Evolutionary conservation across 495 filamentous ascomycete genomes (phyloP), one percentile per base, ranked within the genome.

Genomic region (Cercophora newfieldiana): DNA sequence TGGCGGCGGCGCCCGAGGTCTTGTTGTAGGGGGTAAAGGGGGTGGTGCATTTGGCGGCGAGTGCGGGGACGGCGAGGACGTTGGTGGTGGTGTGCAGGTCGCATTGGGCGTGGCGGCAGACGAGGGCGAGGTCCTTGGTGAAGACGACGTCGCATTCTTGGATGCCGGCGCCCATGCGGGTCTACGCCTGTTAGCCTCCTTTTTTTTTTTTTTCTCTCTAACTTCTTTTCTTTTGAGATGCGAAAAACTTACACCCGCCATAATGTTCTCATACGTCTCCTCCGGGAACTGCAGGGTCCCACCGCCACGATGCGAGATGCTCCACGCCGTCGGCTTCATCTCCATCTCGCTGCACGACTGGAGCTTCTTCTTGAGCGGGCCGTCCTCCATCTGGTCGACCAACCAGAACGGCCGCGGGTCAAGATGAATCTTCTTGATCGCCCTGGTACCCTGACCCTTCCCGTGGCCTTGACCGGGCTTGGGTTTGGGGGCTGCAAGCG

Each of bases 1-100:
- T 78, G 0, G 86, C 86, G 0, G 72, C 49, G 6, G 63, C n/a
- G n/a, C n/a, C n/a, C n/a, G n/a, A 68, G 25, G 75, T 75, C 48
- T 75, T 66, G 0, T 50, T 21, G 19, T 84, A 84, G 8, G 86
- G 84, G 26, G 71, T 74, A 73, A 89, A 89, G 1, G 85, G 85
- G 7, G 71, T 73, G n/a, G 83, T 86, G 77, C 87, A 89, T 68
- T 89, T 89, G 30, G 79, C 77, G 14, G 81, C 83, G 19, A 89
- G 80, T 6, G 82, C 78, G n/a, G 86, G 83, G 29, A 75, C 70
- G 28, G 76, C 72, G 49, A 89, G 80, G 73, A 89, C 85, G 75
- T 89, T 85, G 67, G 87, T 87, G 14, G 87, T 89, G 1, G 80
- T 85, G 74, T 88, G 86, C 44, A 89, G 75, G 69, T 89, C 87